Evolutionary conservation across 805 yeast genomes (phyloP).

Genomic region (Candida suzukii): DNA sequence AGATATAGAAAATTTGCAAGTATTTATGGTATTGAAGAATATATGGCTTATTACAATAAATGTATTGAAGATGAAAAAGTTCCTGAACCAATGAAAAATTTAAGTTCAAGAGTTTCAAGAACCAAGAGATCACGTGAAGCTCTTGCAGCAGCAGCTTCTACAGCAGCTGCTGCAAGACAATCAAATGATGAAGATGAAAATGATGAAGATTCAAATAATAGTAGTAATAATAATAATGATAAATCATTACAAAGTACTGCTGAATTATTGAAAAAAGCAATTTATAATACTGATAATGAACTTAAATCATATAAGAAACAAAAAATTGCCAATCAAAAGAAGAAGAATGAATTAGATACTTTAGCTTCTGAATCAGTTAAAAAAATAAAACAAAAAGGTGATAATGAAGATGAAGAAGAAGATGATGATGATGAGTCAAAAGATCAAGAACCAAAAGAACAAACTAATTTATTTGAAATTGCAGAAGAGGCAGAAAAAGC

Average conservation of each 20-base stretch:
- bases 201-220: no score
- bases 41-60: constrained; percentile 44
- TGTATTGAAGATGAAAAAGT: constrained; percentile 28
- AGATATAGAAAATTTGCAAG: constrained; percentile 65
- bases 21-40: constrained; percentile 54
- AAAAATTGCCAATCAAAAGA: background rate
- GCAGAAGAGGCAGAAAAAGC: constrained; percentile 1
- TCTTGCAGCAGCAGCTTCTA: no score
- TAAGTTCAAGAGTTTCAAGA: constrained; percentile 38
- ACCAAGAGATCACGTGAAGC: constrained; percentile 8
- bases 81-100: constrained; percentile 54
- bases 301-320: no score
- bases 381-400: no score
- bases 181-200: no score
- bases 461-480: background rate
- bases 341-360: constrained; percentile 4
- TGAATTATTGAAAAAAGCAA: background rate
- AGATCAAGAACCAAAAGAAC: constrained; percentile 5
- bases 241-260: background rate
- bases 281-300: background rate
- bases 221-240: background rate
- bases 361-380: constrained; percentile 22
- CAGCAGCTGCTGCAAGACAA: no score
- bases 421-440: no score
- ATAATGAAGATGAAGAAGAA: no score